Evolutionary conservation across 768 basidiomycete genomes (phyloP).

Genomic region (Boletus coccyginus): DNA sequence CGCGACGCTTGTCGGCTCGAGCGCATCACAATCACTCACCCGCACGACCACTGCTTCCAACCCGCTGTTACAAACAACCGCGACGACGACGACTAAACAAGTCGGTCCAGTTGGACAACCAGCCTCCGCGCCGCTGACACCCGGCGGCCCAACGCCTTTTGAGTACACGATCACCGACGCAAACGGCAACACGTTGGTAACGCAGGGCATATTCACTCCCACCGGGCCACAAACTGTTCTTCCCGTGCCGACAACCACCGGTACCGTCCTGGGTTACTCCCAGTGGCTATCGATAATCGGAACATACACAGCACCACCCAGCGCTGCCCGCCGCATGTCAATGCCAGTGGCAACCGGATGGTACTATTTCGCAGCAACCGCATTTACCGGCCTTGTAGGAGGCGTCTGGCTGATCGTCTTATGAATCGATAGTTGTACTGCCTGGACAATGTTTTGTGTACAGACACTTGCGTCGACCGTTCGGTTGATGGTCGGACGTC

Average conservation of each 20-base stretch:
- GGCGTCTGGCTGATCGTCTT: conserved; percentile 33
- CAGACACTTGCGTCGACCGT: conserved; percentile 1
- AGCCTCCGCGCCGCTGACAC: conserved; percentile 32
- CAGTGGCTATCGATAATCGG: conserved; percentile 32
- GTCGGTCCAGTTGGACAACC: conserved; percentile 53
- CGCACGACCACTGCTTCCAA: conserved; percentile 12
- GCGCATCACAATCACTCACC: not conserved
- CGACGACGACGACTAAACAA: conserved; percentile 17
- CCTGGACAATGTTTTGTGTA: conserved; percentile 6
- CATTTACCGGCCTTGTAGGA: conserved; percentile 23
- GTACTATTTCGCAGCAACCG: conserved; percentile 27
- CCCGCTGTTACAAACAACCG: conserved; percentile 14
- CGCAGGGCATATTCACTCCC: conserved; percentile 31
- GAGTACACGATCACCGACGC: conserved; percentile 47
- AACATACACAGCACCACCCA: conserved; percentile 28
- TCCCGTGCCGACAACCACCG: conserved; percentile 26
- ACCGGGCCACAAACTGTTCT: conserved; percentile 29
- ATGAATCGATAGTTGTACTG: conserved; percentile 10
- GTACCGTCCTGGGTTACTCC: conserved; percentile 27
- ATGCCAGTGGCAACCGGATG: conserved; percentile 21
- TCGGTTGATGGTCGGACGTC: not conserved
- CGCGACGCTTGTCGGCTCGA: conserved; percentile 14
- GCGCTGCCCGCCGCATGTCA: conserved; percentile 23
- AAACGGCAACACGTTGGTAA: conserved; percentile 21
- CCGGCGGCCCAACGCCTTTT: conserved; percentile 50